These are phyloP conservation scores for Ascochyta viciae-villosae DNA, from an alignment of 2,329 filamentous ascomycete genomes.

Conservation along the genomic window DNA sequence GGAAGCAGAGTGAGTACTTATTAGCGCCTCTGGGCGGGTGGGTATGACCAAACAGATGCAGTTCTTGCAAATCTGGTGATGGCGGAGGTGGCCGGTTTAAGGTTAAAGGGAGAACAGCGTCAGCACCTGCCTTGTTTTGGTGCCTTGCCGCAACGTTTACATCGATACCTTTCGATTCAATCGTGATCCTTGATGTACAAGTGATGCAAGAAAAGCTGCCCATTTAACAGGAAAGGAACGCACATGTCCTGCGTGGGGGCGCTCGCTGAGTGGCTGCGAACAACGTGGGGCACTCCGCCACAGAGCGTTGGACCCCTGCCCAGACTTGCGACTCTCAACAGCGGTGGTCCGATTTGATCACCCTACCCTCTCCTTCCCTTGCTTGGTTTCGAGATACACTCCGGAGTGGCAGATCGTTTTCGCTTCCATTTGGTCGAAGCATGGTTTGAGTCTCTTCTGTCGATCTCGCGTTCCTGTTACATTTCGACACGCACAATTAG, in stretches of 20 bases:
- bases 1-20: background rate
- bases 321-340: slow-evolving; percentile 16
- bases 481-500: background rate
- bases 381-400: background rate
- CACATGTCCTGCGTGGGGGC: background rate
- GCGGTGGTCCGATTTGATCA: slow-evolving; percentile 26
- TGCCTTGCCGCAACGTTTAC: background rate
- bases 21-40: slow-evolving; percentile 11
- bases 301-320: slow-evolving; percentile 3
- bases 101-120: slow-evolving; percentile 3
- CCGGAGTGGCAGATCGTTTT: background rate
- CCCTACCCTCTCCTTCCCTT: slow-evolving; percentile 20
- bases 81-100: slow-evolving; percentile 37
- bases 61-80: slow-evolving; percentile 34
- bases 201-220: background rate
- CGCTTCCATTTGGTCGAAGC: slow-evolving; percentile 6
- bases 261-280: slow-evolving; percentile 8
- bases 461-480: background rate
- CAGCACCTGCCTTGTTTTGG: slow-evolving; percentile 6
- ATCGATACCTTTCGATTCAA: background rate
- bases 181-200: background rate
- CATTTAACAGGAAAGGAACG: background rate
- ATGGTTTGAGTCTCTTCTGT: slow-evolving; percentile 10
- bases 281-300: slow-evolving; percentile 13
- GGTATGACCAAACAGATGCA: slow-evolving; percentile 19